Conservation (phyloP, 306 rosid genomes). For the Notholithocarpus densiflorus region DNA sequence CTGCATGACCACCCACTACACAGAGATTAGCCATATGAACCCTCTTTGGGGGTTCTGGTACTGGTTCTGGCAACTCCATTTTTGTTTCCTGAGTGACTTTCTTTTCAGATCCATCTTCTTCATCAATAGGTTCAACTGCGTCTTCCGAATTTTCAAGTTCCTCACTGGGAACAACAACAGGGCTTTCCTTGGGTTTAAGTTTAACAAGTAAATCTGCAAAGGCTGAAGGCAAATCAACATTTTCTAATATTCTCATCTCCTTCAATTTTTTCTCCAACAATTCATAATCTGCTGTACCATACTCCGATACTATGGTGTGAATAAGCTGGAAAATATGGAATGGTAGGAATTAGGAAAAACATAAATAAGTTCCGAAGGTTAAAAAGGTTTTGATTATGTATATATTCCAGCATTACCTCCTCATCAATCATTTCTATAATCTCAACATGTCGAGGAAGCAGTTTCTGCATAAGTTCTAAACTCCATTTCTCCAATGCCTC, state of each 20-base stretch:
- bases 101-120: conserved; percentile 36
- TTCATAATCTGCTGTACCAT: conserved; percentile 59
- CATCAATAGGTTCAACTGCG: conserved; percentile 20
- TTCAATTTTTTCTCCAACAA: conserved; percentile 69
- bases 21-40: conserved; percentile 97
- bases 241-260: conserved; percentile 89
- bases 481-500: conserved; percentile 99
- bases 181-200: conserved; percentile 45
- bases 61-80: conserved; percentile 48
- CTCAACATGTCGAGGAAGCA: conserved; percentile 97
- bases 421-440: conserved; percentile 85
- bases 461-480: conserved; percentile 76
- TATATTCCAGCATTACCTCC: conserved; percentile 55
- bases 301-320: conserved; percentile 61
- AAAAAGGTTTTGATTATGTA: conserved; percentile 6
- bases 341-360: conserved; percentile 28
- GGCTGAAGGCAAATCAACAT: conserved; percentile 75
- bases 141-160: conserved; percentile 42
- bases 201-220: conserved; percentile 60
- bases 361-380: conserved; percentile 8
- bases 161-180: conserved; percentile 24
- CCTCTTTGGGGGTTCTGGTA: conserved; percentile 76
- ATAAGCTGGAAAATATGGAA: conserved; percentile 64
- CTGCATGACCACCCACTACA: conserved; percentile 98
- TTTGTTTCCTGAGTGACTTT: conserved; percentile 34